phyloP scores from a whole-genome alignment of 176 grass and related monocot genomes.

The Musa schizocarpa region DNA sequence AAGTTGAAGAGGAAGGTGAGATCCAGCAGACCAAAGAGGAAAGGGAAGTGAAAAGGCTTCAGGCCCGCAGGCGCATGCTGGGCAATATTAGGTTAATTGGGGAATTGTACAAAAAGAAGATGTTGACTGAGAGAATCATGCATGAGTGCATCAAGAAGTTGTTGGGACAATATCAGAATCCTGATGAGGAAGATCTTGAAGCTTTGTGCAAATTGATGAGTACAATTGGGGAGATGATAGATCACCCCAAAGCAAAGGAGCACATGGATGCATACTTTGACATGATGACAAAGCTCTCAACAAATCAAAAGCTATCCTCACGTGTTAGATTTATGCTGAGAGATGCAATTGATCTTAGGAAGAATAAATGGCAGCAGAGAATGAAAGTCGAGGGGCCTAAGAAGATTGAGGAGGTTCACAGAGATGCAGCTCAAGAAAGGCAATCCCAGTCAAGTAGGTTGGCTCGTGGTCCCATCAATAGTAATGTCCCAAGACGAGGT shows the following conservation, averaged over 20 bases:
- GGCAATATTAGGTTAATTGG: constrained; percentile 96
- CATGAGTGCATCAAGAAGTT: constrained; percentile 95
- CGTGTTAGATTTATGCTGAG: constrained; percentile 82
- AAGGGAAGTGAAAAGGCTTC: constrained; percentile 69
- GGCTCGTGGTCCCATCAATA: constrained; percentile 46
- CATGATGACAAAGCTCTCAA: constrained; percentile 48
- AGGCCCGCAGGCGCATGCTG: constrained; percentile 70
- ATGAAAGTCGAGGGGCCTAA: constrained; percentile 93
- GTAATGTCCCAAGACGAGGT: constrained; percentile 51
- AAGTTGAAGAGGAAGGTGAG: constrained; percentile 83
- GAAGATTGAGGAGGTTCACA: constrained; percentile 95
- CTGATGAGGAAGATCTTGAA: constrained; percentile 88
- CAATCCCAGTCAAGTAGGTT: constrained; percentile 72
- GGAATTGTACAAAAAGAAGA: constrained; percentile 89
- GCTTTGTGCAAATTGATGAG: constrained; percentile 96
- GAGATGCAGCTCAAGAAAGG: constrained; percentile 87
- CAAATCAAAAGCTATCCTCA: constrained; percentile 58
- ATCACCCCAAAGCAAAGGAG: constrained; percentile 75
- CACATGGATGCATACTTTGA: constrained; percentile 92
- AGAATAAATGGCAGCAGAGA: constrained; percentile 86
- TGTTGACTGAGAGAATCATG: constrained; percentile 95
- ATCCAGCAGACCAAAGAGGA: constrained; percentile 72
- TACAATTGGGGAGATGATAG: constrained; percentile 95
- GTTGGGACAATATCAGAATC: constrained; percentile 50
- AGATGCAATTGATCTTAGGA: constrained; percentile 93